Conservation (phyloP, 2,329 filamentous ascomycete genomes). For the Exophiala alcalophila region DNA sequence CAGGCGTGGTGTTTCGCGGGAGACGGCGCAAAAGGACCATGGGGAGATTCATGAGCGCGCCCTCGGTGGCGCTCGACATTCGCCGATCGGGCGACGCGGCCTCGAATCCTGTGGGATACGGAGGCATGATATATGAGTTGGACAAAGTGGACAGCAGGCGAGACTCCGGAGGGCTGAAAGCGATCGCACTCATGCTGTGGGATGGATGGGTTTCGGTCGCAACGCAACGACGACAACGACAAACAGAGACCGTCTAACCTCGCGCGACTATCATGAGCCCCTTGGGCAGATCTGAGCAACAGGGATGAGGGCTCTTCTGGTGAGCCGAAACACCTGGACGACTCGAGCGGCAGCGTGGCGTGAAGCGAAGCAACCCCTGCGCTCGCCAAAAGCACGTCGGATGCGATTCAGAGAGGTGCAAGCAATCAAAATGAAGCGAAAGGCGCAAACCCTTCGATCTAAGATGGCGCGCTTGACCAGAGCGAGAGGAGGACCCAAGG, state of each 20-base stretch:
- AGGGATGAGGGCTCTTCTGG: not conserved
- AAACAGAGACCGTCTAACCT: constrained; percentile 4
- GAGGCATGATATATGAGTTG: constrained; percentile 16
- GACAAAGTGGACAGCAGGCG: constrained; percentile 19
- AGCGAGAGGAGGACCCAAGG: constrained; percentile 1
- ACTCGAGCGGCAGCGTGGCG: too few species aligned
- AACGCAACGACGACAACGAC: constrained; percentile 1
- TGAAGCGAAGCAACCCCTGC: too few species aligned
- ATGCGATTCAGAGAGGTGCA: too few species aligned
- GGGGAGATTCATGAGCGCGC: constrained; percentile 24
- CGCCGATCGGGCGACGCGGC: constrained; percentile 22
- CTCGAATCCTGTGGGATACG: constrained; percentile 19
- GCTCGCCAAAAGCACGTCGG: too few species aligned
- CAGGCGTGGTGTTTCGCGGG: constrained; percentile 56
- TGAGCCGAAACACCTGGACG: not conserved
- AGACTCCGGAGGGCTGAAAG: constrained; percentile 18
- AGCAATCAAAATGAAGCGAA: too few species aligned
- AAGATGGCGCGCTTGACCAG: constrained; percentile 3
- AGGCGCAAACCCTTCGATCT: constrained; percentile 3
- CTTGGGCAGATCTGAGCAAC: too few species aligned
- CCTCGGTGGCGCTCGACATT: constrained; percentile 30
- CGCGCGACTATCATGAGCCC: too few species aligned
- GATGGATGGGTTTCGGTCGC: too few species aligned
- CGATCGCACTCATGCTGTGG: constrained; percentile 20
- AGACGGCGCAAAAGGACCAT: constrained; percentile 59